Evolutionary conservation across 2,329 filamentous ascomycete genomes (phyloP), one percentile per base, ranked within the genome.

Genomic region (Phaeophleospora eucalypticola): DNA sequence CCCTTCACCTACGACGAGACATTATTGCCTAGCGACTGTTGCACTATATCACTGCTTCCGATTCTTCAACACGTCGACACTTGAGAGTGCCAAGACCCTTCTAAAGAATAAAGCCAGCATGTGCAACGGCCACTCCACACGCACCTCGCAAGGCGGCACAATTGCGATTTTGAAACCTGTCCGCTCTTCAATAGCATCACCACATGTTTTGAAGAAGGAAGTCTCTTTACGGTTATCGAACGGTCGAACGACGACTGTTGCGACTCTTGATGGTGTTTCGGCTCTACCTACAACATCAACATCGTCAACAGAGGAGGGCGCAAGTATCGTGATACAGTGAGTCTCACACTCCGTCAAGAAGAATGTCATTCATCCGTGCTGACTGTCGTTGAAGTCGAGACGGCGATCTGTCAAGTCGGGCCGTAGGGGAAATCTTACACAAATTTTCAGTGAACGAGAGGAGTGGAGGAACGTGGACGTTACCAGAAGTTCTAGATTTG

Each of bases 91-190:
- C n/a, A n/a, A n/a, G n/a, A n/a, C n/a, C n/a, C n/a, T n/a, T n/a
- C n/a, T n/a, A n/a, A n/a, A n/a, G n/a, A n/a, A n/a, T n/a, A n/a
- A n/a, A n/a, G n/a, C n/a, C n/a, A n/a, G n/a, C n/a, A n/a, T n/a
- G n/a, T 57, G 55, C 54, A 58, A 54, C 33, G 45, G 40, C 20
- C 34, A 48, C 32, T 46, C 36, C n/a, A 37, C 29, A n/a, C 49
- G 59, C 9, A 29, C 43, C 35, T 41, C 38, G 12, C 48, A 59
- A 45, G 59, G 59, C 37, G 59, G 58, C 14, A 58, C 57, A 8
- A 58, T 62, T 37, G 59, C 54, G 6, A 56, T 62, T 2, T 45
- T 62, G 1, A 53, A 54, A 41, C 54, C 59, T 16, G 20, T 50
- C 27, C 17, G 34, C 29, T 35, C 41, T 8, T 37, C 45, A n/a